phyloP scores from a whole-genome alignment of 176 grass and related monocot species.

The Calamus simplicifolius region DNA sequence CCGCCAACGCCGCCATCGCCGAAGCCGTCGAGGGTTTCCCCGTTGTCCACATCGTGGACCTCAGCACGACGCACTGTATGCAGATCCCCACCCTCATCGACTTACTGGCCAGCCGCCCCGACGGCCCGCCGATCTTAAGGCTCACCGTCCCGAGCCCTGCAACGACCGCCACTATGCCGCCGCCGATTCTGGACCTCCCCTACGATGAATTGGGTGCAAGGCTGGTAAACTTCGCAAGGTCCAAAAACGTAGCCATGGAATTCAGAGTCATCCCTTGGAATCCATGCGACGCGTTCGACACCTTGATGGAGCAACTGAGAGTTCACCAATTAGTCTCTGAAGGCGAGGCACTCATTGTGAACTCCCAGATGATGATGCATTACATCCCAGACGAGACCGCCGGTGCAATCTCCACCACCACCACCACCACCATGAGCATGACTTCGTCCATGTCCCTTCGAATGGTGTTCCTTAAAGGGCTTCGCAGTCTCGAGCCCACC shows the following conservation, averaged over 20 bases:
- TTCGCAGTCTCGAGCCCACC: conserved; percentile 53
- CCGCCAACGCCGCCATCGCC: conserved; percentile 69
- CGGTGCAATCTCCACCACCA: conserved; percentile 20
- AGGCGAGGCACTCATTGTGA: conserved; percentile 68
- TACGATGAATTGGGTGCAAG: conserved; percentile 78
- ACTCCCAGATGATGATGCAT: conserved; percentile 96
- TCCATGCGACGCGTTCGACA: conserved; percentile 49
- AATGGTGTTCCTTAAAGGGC: conserved; percentile 72
- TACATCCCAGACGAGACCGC: conserved; percentile 83
- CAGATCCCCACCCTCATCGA: conserved; percentile 99
- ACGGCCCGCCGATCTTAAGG: conserved; percentile 62
- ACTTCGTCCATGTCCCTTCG: conserved; percentile 45
- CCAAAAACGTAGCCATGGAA: conserved; percentile 71
- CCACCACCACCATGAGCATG: conserved; percentile 2
- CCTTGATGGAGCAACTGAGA: conserved; percentile 63
- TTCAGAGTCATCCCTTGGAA: conserved; percentile 54
- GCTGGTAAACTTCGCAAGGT: conserved; percentile 67
- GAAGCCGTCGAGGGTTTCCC: conserved; percentile 74
- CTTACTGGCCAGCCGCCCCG: conserved; percentile 57
- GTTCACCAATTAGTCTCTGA: conserved; percentile 72
- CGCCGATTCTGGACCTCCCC: conserved; percentile 62
- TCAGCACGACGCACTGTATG: conserved; percentile 97
- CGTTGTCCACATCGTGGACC: conserved; percentile 71
- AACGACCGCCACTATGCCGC: conserved; percentile 12
- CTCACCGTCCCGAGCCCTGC: conserved; percentile 44